Evolutionary conservation across 2,329 filamentous ascomycete species (phyloP).

Genomic region (Cercospora citrullina): DNA sequence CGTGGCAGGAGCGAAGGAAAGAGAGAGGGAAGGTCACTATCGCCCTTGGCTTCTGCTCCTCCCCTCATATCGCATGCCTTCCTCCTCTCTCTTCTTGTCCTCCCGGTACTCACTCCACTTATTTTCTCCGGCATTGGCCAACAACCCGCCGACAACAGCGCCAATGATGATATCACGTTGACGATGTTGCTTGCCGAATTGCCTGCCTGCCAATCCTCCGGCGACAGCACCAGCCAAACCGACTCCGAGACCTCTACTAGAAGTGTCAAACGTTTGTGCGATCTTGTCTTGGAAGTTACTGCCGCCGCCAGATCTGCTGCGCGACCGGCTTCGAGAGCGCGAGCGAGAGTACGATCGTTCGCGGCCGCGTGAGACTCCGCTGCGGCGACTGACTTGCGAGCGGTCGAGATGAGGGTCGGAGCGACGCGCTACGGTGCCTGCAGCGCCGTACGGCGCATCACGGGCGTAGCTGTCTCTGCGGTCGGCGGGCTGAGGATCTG

Average conservation of each 20-base stretch:
- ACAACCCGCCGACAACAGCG: constrained; percentile 39
- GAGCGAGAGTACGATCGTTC: constrained; percentile 30
- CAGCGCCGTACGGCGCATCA: constrained; percentile 27
- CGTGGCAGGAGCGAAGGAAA: background rate
- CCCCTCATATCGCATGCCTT: constrained; percentile 25
- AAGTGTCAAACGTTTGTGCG: constrained; percentile 39
- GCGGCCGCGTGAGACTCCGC: constrained; percentile 18
- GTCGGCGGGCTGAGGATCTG: constrained; percentile 26
- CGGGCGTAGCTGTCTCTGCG: constrained; percentile 29
- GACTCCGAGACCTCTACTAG: constrained; percentile 35
- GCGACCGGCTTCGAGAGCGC: constrained; percentile 31
- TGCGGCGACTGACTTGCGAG: constrained; percentile 25
- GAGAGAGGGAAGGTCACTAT: constrained; percentile 9
- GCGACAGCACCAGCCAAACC: constrained; percentile 39
- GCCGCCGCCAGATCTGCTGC: constrained; percentile 15
- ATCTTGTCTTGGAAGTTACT: constrained; percentile 34
- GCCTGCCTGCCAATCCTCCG: constrained; percentile 37
- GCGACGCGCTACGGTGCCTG: constrained; percentile 32
- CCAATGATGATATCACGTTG: constrained; percentile 39
- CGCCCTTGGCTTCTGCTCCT: constrained; percentile 28
- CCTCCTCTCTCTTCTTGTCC: constrained; percentile 30
- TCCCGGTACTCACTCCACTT: constrained; percentile 35
- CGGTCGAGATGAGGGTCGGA: constrained; percentile 31
- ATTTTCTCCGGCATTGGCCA: constrained; percentile 39
- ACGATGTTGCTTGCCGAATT: constrained; percentile 36